Evolutionary conservation across 2,329 filamentous ascomycete genomes (phyloP).

Genomic region (Ophiocordyceps camponoti-leonardi): DNA sequence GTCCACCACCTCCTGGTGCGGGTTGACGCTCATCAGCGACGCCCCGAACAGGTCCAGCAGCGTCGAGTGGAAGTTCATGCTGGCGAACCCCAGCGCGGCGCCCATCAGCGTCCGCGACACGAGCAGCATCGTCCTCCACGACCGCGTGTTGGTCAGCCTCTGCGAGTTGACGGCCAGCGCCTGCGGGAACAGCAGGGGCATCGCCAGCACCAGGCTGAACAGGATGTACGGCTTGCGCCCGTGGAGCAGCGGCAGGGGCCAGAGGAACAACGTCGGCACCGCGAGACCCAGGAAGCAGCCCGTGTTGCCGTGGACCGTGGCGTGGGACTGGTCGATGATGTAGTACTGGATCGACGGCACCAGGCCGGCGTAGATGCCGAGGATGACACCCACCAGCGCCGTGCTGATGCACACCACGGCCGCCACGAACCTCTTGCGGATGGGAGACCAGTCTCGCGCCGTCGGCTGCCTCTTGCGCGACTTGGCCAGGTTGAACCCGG

Average conservation of each 20-base stretch:
- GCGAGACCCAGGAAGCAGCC: constrained; percentile 55
- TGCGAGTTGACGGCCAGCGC: constrained; percentile 44
- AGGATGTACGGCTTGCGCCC: constrained; percentile 66
- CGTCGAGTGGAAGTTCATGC: constrained; percentile 58
- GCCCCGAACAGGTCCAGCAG: constrained; percentile 62
- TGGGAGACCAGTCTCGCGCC: constrained; percentile 52
- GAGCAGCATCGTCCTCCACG: constrained; percentile 44
- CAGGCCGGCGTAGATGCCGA: constrained; percentile 63
- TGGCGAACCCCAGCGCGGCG: constrained; percentile 53
- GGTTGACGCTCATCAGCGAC: constrained; percentile 53
- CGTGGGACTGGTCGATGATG: constrained; percentile 50
- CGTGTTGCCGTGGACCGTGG: constrained; percentile 56
- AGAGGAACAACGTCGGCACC: constrained; percentile 50
- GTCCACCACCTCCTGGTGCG: constrained; percentile 55
- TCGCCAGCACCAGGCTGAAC: constrained; percentile 45
- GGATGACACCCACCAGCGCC: constrained; percentile 49
- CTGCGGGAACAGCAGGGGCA: constrained; percentile 62
- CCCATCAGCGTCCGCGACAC: constrained; percentile 50
- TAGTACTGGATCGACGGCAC: constrained; percentile 68
- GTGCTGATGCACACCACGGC: constrained; percentile 56
- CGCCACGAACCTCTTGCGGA: constrained; percentile 52
- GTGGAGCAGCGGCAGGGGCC: constrained; percentile 59
- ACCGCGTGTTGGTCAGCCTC: constrained; percentile 35
- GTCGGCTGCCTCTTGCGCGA: constrained; percentile 46
- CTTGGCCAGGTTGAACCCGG: constrained; percentile 32